Evolutionary conservation across 2,329 filamentous ascomycete species (phyloP), one percentile per base, ranked within the genome.

Genomic region (Phaeosphaeriaceae sp.): DNA sequence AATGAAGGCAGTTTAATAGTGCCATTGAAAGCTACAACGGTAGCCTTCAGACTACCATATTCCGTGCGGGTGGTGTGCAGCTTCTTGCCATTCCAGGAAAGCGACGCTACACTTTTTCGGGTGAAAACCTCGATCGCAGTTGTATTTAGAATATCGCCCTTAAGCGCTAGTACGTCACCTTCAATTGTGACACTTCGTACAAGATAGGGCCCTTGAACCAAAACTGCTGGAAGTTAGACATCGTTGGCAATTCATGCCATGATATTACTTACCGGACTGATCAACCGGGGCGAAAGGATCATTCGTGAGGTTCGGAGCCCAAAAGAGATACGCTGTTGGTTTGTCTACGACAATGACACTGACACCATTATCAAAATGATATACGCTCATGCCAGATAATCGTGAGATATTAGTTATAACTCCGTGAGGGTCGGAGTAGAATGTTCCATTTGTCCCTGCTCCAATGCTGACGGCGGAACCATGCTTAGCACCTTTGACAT

Each of bases 131-230:
- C 74, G 15, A 77, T 61, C 3, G 58, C 48, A 2, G 70, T 75
- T 3, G 60, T 58, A 38, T 68, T 70, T 15, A 60, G 46, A 28
- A 66, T 61, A 37, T 76, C 75, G 15, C 74, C 74, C 13, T 61
- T 72, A 13, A 77, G 47, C 12, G 55, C 48, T 4, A 77, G 41
- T 3, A 61, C 56, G 3, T 55, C 53, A 6, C 56, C 62, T 8
- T 70, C 48, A 2, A 50, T 36, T 12, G 52, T 50, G 2, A 63
- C 73, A 28, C 60, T 56, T 6, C 75, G 72, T 13, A 77, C 69
- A 1, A 76, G 67, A 52, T 77, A 75, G 15, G 74, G 74, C 0
- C 74, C 74, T 41, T 70, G 64, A 1, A 76, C 73, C 6, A 77
- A 61, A 4, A 76, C 61, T 61, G 29, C 16, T n/a, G 16, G 30